Conservation (phyloP, 129 eudicot genomes). For the Saussurea involucrata region DNA sequence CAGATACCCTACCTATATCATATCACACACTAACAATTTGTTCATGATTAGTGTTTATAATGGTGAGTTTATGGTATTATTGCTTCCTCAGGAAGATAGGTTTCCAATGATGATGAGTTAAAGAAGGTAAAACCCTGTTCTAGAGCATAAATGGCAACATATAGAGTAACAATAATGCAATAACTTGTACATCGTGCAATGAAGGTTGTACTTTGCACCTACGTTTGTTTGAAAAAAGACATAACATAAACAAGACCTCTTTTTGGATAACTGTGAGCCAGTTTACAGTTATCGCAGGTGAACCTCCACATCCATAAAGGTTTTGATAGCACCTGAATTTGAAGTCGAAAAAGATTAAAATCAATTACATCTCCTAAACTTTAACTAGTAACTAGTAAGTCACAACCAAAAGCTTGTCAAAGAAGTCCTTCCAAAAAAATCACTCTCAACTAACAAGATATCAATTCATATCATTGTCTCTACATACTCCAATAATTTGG, state of each 20-base stretch:
- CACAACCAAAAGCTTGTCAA: not conserved
- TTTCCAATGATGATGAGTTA: slow-evolving; percentile 14
- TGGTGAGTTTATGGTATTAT: slow-evolving; percentile 18
- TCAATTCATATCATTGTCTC: not conserved
- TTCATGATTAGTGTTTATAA: slow-evolving; percentile 18
- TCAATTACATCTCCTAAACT: too few species aligned
- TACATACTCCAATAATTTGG: not conserved
- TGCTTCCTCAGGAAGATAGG: slow-evolving; percentile 24
- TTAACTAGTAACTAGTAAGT: too few species aligned
- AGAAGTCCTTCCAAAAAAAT: not conserved
- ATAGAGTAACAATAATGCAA: not conserved
- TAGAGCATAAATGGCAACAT: not conserved
- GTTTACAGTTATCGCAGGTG: not conserved
- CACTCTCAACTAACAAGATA: slow-evolving; percentile 11
- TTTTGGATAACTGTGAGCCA: not conserved
- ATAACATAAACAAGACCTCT: not conserved
- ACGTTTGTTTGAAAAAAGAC: not conserved
- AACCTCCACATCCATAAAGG: not conserved
- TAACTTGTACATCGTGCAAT: slow-evolving; percentile 3
- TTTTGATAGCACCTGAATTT: too few species aligned
- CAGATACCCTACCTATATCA: not conserved
- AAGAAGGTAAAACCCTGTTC: slow-evolving; percentile 1
- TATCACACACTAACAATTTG: not conserved
- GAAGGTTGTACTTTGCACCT: not conserved
- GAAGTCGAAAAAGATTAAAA: not conserved